Evolutionary conservation across 495 filamentous ascomycete species (phyloP).

Genomic region (Aspergillus homomorphus): DNA sequence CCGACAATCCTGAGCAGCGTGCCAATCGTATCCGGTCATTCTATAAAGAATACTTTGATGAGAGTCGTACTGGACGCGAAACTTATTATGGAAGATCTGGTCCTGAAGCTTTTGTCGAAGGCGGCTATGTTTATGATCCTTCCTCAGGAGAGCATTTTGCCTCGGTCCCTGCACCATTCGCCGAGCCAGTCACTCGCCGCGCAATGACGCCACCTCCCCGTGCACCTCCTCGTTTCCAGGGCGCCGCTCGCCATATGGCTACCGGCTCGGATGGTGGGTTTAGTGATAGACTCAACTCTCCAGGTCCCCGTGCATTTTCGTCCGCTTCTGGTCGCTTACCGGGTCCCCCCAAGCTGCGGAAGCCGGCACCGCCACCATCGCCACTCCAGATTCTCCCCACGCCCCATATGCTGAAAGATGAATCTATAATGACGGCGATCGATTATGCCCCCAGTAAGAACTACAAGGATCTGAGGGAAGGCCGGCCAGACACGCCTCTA

Average conservation of each 20-base stretch:
- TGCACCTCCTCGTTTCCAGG: slow-evolving; percentile 68
- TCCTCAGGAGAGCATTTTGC: slow-evolving; percentile 70
- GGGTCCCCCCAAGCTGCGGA: slow-evolving; percentile 49
- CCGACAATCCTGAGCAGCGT: slow-evolving; percentile 84
- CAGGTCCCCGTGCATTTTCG: slow-evolving; percentile 62
- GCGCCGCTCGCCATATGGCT: slow-evolving; percentile 44
- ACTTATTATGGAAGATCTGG: slow-evolving; percentile 70
- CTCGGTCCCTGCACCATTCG: slow-evolving; percentile 61
- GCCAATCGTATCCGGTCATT: slow-evolving; percentile 97
- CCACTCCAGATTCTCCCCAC: slow-evolving; percentile 77
- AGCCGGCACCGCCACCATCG: slow-evolving; percentile 68
- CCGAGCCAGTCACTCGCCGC: slow-evolving; percentile 78
- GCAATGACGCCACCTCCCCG: slow-evolving; percentile 96
- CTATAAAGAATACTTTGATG: slow-evolving; percentile 99
- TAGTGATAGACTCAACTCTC: slow-evolving; percentile 38
- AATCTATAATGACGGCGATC: slow-evolving; percentile 68
- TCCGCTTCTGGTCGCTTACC: slow-evolving; percentile 60
- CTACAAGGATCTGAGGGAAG: slow-evolving; percentile 63
- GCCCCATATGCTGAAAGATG: slow-evolving; percentile 81
- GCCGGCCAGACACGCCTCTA: slow-evolving; percentile 75
- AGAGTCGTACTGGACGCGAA: slow-evolving; percentile 59
- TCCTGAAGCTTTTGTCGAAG: slow-evolving; percentile 55
- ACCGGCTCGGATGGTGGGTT: slow-evolving; percentile 46
- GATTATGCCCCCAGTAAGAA: slow-evolving; percentile 84
- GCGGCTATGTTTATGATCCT: slow-evolving; percentile 66